phyloP scores from a whole-genome alignment of 306 rosid species.

The Corylus heterophylla region DNA sequence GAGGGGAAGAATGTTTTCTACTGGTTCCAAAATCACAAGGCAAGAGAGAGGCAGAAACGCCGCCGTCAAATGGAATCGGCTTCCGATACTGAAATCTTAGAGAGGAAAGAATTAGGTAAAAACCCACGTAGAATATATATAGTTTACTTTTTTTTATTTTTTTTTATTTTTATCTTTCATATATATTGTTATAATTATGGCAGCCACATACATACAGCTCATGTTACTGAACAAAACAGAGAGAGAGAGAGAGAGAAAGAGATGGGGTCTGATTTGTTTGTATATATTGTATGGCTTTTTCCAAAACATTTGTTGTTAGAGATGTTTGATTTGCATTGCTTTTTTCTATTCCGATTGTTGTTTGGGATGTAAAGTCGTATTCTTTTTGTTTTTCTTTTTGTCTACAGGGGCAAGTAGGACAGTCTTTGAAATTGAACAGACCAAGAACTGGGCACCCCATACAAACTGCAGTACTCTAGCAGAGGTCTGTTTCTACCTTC shows the following conservation, averaged over 20 bases:
- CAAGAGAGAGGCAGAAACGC: constrained; percentile 93
- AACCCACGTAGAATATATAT: neutral
- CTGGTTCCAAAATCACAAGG: constrained; percentile 97
- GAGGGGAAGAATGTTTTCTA: constrained; percentile 97
- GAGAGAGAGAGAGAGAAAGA: constrained; percentile 6
- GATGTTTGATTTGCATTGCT: constrained; percentile 16
- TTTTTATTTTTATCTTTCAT: neutral
- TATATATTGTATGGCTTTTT: constrained; percentile 13
- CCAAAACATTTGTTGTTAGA: constrained; percentile 26
- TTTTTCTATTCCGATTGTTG: constrained; percentile 46
- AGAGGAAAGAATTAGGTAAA: constrained; percentile 57
- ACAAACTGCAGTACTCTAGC: constrained; percentile 58
- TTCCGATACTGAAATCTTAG: constrained; percentile 38
- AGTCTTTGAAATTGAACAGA: constrained; percentile 66
- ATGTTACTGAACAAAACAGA: neutral
- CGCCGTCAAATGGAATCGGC: constrained; percentile 89
- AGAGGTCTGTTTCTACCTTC: constrained; percentile 58
- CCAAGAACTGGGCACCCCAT: constrained; percentile 76
- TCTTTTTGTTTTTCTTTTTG: constrained; percentile 66
- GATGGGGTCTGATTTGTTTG: neutral
- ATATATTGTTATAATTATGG: too few species aligned
- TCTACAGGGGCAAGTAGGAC: constrained; percentile 64
- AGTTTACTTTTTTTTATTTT: too few species aligned
- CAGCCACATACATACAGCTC: neutral
- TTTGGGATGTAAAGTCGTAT: constrained; percentile 52